Evolutionary conservation across 2,329 filamentous ascomycete genomes (phyloP), one percentile per base, ranked within the genome.

Genomic region (Stenocarpella maydis): DNA sequence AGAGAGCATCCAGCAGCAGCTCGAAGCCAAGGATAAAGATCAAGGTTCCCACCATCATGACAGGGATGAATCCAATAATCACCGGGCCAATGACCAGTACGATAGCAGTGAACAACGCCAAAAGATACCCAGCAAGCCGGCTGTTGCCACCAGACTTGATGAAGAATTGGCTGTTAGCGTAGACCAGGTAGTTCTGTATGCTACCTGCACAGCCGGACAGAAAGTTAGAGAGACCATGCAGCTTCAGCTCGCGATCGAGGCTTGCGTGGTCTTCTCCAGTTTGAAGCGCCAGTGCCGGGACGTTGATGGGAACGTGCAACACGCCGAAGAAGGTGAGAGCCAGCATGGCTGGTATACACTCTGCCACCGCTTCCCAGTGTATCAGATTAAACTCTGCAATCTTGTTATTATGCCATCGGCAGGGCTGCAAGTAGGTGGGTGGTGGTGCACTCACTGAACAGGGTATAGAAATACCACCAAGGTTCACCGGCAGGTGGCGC

Each of bases 251-350:
- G 72, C 92, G 90, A 77, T 99, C 94, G 60, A 99, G 88, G 77
- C 97, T 91, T 37, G 97, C 87, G 76, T 98, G 92, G 77, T 99
- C 96, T 79, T 98, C 95, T 52, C 94, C 94, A 5, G 92, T 93
- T 39, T 94, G 94, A 60, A 97, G 91, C 0, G 94, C 96, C 69
- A 99, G 83, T 2, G 96, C 96, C 2, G 96, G 96, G 5, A 99
- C 95, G 76, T 99, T 99, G 81, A 99, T 99, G 0, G 96, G 96
- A 3, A 99, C 96, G 78, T 99, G 96, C 3, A 99, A 87, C 68
- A 99, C 91, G 65, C 96, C 96, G 76, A 99, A 99, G 83, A 99
- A 99, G 0, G 96, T 98, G 71, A 99, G 83, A 0, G 96, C 96
- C 75, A 99, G 90, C 93, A 99, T 98, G 37, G 96, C 95, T 0